Evolutionary conservation across 306 rosid species (phyloP), one percentile per base, ranked within the genome.

Genomic region (Fragaria nilgerrensis): DNA sequence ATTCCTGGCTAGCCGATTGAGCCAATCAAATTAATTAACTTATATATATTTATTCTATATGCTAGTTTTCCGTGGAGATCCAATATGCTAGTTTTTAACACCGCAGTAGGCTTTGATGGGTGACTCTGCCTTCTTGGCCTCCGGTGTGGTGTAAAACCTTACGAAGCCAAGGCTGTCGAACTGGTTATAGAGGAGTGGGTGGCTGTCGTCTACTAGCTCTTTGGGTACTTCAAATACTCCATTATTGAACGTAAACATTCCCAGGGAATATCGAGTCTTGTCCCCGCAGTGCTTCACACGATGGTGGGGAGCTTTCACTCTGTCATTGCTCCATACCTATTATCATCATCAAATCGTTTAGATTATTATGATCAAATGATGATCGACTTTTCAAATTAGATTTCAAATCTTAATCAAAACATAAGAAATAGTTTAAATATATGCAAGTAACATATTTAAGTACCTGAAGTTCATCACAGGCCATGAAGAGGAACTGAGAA

Each of bases 401-500:
- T 29, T 29, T 29, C 32, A 29, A 29, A 29, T 29, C 32, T 29
- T 29, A 2, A 29, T 29, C 32, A 29, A 29, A 29, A 29, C 32
- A 29, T 29, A 29, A 29, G 32, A 29, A 29, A 29, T 29, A 29
- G 32, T 29, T 29, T 29, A 29, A 29, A 29, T 29, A 29, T 29
- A 29, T 2, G 32, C 32, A 29, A 29, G 32, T 29, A 29, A 29
- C 32, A 29, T 29, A 29, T 29, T 29, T 29, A 36, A 36, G 6
- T 48, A 66, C 71, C 71, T 66, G 71, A 37, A 66, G 41, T 66
- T 48, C 71, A 66, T 66, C 71, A 27, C 47, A n/a, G 20, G 48
- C 61, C 61, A 53, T 53, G 25, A 53, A 53, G 25, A 53, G 61
- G 13, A 53, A 53, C 25, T 53, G 61, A 53, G 27, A 53, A 53